Evolutionary conservation across 129 eudicot species (phyloP), one percentile per base, ranked within the genome.

Genomic region (Flaveria bidentis): DNA sequence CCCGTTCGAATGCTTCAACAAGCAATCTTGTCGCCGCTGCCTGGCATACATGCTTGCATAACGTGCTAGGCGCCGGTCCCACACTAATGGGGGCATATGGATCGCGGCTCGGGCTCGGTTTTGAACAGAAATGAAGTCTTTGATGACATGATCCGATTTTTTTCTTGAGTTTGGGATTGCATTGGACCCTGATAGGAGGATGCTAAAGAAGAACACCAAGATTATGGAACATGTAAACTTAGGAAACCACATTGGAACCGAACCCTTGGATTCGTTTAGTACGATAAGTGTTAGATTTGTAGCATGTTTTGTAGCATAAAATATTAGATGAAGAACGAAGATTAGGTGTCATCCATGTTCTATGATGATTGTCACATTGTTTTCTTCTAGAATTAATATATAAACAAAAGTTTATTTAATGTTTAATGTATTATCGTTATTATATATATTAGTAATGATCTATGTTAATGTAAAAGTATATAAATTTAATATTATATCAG

Each of bases 331-430:
- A 9, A 26, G n/a, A 6, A 41, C 15, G 69, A 56, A 42, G 33
- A 83, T 83, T 80, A 75, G 92, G 92, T 90, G 96, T 85, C 92
- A 84, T 77, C 90, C 96, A 90, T 84, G 96, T 90, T 87, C 90
- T 78, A 75, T 90, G 86, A 90, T 90, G 86, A 85, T 77, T 85
- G 77, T 33, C 87, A 83, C 78, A 83, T 78, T 67, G 53, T 69
- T 67, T 47, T 62, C 79, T 78, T 71, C 46, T 18, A 58, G 23
- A 16, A 44, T 30, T 30, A 30, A 30, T 3, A 30, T 30, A 36
- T 36, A 36, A 36, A 36, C 41, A 36, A 36, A 36, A 36, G 7
- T 36, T 36, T 36, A 36, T 36, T 36, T 0, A 5, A 36, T 36
- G 6, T 36, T 36, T 30, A 30, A 30, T 3, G 36, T 30, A 30